phyloP scores from a whole-genome alignment of 1,139 yeast genomes.

The Candida dubliniensis region DNA sequence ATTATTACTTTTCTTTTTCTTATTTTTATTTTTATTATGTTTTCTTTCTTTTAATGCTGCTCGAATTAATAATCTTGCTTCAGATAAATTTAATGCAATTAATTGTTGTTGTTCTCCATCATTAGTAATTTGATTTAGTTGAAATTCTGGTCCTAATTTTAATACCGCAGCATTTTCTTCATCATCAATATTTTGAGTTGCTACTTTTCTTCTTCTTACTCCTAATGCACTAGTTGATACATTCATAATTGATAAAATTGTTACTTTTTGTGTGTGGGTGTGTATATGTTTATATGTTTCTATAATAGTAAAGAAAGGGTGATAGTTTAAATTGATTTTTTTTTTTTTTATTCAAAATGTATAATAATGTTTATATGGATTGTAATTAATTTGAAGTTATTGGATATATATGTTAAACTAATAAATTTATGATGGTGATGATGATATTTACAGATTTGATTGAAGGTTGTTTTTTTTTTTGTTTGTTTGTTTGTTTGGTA shows the following conservation, averaged over 20 bases:
- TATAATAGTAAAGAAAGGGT: background rate
- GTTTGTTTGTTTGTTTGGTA: too few species aligned
- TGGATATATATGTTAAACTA: too few species aligned
- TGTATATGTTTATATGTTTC: background rate
- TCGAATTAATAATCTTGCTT: conserved; percentile 84
- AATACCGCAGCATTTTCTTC: conserved; percentile 90
- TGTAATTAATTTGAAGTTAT: too few species aligned
- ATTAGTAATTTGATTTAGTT: conserved; percentile 74
- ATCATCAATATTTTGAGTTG: conserved; percentile 62
- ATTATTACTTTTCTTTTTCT: background rate
- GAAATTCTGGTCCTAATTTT: conserved; percentile 91
- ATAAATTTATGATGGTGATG: too few species aligned
- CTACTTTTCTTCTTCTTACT: conserved; percentile 68
- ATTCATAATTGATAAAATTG: conserved; percentile 53
- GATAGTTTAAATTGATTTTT: too few species aligned
- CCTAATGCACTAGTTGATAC: conserved; percentile 88
- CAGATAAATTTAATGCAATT: conserved; percentile 83
- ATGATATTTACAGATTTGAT: too few species aligned
- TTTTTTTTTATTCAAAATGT: too few species aligned
- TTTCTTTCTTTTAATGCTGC: conserved; percentile 85
- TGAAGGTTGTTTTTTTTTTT: too few species aligned
- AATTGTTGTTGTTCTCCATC: conserved; percentile 75
- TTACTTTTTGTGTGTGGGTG: background rate
- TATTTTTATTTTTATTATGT: conserved; percentile 15
- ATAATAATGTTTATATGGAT: too few species aligned